phyloP scores from a whole-genome alignment of 371 early-diverging fungal genomes.

The Fennellomyces sp. region DNA sequence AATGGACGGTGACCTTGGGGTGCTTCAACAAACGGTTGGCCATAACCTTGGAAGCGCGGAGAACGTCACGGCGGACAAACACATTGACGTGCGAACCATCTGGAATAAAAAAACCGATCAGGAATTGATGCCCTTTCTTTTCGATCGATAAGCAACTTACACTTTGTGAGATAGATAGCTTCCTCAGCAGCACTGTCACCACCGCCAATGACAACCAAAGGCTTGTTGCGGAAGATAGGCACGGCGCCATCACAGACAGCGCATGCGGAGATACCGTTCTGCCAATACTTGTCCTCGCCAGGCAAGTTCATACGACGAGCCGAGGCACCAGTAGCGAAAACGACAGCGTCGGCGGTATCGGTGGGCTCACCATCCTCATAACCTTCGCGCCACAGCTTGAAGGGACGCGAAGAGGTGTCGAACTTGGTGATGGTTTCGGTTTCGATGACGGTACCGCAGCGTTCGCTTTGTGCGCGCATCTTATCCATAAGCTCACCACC shows the following conservation, averaged over 20 bases:
- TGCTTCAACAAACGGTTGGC: conserved; percentile 81
- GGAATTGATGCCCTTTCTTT: no score
- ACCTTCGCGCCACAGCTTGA: conserved; percentile 92
- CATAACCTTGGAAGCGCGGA: conserved; percentile 98
- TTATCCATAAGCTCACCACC: conserved; percentile 84
- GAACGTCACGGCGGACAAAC: conserved; percentile 93
- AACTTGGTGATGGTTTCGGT: conserved; percentile 92
- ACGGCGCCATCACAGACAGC: conserved; percentile 99
- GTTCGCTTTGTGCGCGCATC: conserved; percentile 81
- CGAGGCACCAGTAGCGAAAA: conserved; percentile 98
- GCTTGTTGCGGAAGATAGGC: conserved; percentile 96
- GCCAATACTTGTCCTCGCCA: conserved; percentile 56
- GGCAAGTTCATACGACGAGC: conserved; percentile 91
- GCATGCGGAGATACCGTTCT: conserved; percentile 97
- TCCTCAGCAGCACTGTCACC: conserved; percentile 99
- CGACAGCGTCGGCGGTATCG: conserved; percentile 82
- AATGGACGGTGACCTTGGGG: conserved; percentile 92
- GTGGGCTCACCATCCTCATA: conserved; percentile 68
- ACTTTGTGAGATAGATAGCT: conserved; percentile 93
- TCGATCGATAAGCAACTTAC: conserved; percentile 33
- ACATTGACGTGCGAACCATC: conserved; percentile 90
- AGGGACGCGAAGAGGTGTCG: conserved; percentile 80
- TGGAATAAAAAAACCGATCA: conserved; percentile 27
- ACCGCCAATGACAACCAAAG: conserved; percentile 95
- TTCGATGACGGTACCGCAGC: conserved; percentile 83